Percentiles rank a stretch among this genome's conserved stretches.
Evolutionary conservation across 2,329 filamentous ascomycete species (phyloP).

Genomic region (Talaromyces verruculosus): DNA sequence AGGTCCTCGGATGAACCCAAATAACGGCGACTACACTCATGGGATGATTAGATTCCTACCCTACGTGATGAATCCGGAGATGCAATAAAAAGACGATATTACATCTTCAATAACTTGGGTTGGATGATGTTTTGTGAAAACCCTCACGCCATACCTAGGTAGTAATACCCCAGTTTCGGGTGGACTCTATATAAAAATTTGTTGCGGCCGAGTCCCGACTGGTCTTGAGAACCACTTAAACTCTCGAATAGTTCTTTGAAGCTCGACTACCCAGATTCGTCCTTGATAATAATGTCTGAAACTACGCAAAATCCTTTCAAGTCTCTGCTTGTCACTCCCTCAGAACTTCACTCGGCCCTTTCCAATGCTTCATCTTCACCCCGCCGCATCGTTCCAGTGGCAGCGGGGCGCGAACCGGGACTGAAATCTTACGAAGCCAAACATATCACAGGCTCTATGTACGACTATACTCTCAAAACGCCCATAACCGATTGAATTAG

Average conservation of each 20-base stretch:
- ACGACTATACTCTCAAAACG: background rate
- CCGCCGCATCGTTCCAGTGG: slow-evolving; percentile 29
- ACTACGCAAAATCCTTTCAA: background rate
- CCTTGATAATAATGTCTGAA: background rate
- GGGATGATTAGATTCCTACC: background rate
- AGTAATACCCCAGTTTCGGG: no score
- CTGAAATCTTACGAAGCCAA: slow-evolving; percentile 23
- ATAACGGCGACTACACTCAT: background rate
- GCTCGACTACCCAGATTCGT: no score
- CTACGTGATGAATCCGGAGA: background rate
- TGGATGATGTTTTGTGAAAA: no score
- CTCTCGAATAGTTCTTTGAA: no score
- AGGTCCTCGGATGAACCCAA: background rate
- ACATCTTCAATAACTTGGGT: no score
- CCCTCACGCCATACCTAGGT: no score
- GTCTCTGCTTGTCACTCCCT: slow-evolving; percentile 6
- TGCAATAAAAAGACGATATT: background rate
- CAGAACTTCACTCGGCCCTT: slow-evolving; percentile 7
- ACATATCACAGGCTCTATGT: slow-evolving; percentile 31
- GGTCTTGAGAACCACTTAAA: no score
- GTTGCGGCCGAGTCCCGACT: no score
- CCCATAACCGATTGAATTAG: background rate
- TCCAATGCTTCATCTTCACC: background rate
- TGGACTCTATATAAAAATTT: no score
- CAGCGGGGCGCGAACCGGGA: slow-evolving; percentile 25